phyloP scores from a whole-genome alignment of 2,329 filamentous ascomycete genomes.

The Proliferodiscus dingleyae region DNA sequence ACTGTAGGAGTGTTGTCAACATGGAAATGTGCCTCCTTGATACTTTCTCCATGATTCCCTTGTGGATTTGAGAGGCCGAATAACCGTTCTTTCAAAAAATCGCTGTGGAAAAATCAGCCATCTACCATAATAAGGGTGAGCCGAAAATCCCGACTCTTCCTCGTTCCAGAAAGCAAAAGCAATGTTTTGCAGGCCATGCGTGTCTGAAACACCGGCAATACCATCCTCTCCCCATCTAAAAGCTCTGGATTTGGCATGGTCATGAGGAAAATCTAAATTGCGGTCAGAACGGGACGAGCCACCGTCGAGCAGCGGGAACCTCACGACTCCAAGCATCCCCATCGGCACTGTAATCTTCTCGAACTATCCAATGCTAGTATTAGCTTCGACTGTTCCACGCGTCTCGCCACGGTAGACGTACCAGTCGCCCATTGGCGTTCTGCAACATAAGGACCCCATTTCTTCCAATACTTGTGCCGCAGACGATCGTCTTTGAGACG shows the following conservation, averaged over 20 bases:
- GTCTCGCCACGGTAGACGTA: conserved; percentile 33
- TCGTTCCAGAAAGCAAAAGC: conserved; percentile 98
- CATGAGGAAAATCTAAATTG: conserved; percentile 79
- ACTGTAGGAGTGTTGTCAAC: conserved; percentile 78
- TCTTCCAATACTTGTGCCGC: conserved; percentile 91
- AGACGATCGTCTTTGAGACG: conserved; percentile 82
- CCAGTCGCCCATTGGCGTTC: conserved; percentile 96
- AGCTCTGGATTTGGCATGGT: conserved; percentile 80
- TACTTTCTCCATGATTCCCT: conserved; percentile 93
- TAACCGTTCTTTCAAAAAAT: conserved; percentile 89
- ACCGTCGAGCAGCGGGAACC: conserved; percentile 34
- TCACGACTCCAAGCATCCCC: conserved; percentile 95
- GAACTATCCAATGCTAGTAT: conserved; percentile 47
- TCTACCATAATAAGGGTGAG: conserved; percentile 28
- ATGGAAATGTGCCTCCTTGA: conserved; percentile 97
- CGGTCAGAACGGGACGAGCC: conserved; percentile 24
- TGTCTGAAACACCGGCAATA: conserved; percentile 91
- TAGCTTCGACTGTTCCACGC: conserved; percentile 1
- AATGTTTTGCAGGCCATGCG: conserved; percentile 86
- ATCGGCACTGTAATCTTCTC: conserved; percentile 85
- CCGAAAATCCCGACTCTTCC: conserved; percentile 63
- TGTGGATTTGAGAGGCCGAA: conserved; percentile 95
- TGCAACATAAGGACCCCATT: conserved; percentile 91
- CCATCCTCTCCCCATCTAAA: conserved; percentile 97
- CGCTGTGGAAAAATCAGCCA: conserved; percentile 48